Conservation (phyloP, 2,329 filamentous ascomycete genomes). For the Paecilomyces sp. region DNA sequence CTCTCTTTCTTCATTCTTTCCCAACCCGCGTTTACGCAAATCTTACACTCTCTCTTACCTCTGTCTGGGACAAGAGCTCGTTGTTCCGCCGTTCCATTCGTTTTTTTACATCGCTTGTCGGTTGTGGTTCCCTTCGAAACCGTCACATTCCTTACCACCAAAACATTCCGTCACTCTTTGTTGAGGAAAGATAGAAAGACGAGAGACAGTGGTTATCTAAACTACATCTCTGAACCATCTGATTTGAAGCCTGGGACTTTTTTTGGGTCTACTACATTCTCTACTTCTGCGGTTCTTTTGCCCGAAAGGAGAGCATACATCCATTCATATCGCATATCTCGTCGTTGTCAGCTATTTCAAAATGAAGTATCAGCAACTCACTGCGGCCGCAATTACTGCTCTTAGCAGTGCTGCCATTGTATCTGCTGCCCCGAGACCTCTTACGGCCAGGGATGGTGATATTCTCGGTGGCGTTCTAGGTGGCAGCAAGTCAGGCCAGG, state of each 20-base stretch:
- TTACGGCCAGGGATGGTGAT: no score
- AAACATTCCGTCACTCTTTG: not conserved
- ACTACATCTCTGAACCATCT: not conserved
- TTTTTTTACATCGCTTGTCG: not conserved
- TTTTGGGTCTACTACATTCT: not conserved
- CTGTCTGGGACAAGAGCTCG: not conserved
- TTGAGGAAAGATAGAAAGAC: not conserved
- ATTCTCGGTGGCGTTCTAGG: not conserved
- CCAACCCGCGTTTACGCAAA: not conserved
- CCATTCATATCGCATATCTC: not conserved
- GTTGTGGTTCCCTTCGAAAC: not conserved
- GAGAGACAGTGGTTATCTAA: not conserved
- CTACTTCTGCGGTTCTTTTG: not conserved
- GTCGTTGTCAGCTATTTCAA: not conserved
- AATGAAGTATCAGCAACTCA: not conserved
- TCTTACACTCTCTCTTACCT: not conserved
- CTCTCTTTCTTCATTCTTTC: not conserved
- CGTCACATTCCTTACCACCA: not conserved
- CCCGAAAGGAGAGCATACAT: not conserved
- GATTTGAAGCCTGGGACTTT: not conserved
- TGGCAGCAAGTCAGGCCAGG: constrained; percentile 23
- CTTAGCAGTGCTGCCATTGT: not conserved
- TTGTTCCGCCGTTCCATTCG: not conserved
- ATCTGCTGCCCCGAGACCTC: not conserved
- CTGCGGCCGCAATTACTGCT: not conserved